phyloP scores from a whole-genome alignment of 2,329 filamentous ascomycete species.

The Botrytis byssoidea region DNA sequence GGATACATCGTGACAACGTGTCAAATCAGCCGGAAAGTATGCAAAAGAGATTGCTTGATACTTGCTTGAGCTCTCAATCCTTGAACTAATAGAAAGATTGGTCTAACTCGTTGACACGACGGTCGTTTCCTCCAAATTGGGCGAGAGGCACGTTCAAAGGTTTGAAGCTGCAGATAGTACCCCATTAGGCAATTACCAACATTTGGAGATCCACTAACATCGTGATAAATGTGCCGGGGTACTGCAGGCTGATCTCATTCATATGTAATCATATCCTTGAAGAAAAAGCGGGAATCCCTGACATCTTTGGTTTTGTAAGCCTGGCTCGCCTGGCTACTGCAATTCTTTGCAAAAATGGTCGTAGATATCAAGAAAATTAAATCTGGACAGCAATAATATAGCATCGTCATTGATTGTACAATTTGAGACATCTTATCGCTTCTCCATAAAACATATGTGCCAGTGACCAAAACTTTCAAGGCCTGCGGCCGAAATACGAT shows the following conservation, averaged over 20 bases:
- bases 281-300: constrained; percentile 8
- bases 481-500: constrained; percentile 3
- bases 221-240: constrained; percentile 14
- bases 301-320: neutral
- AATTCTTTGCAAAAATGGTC: neutral
- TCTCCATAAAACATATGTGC: constrained; percentile 11
- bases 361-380: neutral
- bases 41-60: neutral
- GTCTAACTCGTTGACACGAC: neutral
- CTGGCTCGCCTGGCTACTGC: neutral
- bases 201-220: constrained; percentile 9
- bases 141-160: constrained; percentile 9
- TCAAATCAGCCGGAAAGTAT: neutral
- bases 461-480: constrained; percentile 9
- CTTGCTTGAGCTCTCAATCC: neutral
- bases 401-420: constrained; percentile 13
- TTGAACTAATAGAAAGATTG: neutral
- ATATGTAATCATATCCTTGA: constrained; percentile 13
- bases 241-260: constrained; percentile 19
- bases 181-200: constrained; percentile 11
- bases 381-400: neutral
- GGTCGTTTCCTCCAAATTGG: constrained; percentile 9
- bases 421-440: constrained; percentile 11
- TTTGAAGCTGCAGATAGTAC: constrained; percentile 18
- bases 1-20: constrained; percentile 9